Percentiles rank a stretch among this genome's conserved stretches.
These are phyloP conservation scores for Tetragonia tetragonoides DNA, from an alignment of 148 eudicot species.

Conservation along the genomic window DNA sequence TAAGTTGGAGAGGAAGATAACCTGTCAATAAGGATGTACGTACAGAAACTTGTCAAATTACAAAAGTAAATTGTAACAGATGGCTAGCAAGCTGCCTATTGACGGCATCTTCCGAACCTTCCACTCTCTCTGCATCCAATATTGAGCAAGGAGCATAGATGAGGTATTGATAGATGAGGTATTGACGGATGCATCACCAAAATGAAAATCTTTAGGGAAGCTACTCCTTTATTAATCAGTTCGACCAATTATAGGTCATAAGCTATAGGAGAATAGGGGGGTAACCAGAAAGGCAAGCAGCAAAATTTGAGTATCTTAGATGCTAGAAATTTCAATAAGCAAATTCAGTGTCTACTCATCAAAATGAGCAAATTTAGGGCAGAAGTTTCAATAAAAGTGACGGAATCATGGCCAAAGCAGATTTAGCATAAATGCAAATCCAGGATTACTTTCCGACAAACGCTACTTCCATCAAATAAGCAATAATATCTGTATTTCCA, in stretches of 20 bases:
- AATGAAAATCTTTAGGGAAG: neutral
- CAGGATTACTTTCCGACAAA: neutral
- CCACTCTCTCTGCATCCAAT: neutral
- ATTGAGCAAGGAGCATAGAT: neutral
- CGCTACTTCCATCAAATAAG: neutral
- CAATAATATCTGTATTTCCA: conserved; percentile 4
- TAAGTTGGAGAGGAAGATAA: neutral
- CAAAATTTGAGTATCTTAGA: neutral
- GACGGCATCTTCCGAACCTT: neutral
- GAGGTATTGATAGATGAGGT: neutral
- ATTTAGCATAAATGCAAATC: neutral
- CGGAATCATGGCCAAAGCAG: neutral
- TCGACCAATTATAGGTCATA: neutral
- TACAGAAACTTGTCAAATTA: neutral
- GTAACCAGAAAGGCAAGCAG: neutral
- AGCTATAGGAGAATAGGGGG: neutral
- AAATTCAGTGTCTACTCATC: neutral
- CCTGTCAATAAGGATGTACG: neutral
- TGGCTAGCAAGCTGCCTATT: neutral
- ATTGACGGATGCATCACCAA: neutral
- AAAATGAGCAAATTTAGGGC: neutral
- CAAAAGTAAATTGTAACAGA: neutral
- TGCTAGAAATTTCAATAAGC: neutral
- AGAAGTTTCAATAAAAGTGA: neutral
- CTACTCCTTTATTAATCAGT: neutral